Base-by-base conservation (phyloP, 352 stramenopile genomes). In the Plasmopara muralis region DNA sequence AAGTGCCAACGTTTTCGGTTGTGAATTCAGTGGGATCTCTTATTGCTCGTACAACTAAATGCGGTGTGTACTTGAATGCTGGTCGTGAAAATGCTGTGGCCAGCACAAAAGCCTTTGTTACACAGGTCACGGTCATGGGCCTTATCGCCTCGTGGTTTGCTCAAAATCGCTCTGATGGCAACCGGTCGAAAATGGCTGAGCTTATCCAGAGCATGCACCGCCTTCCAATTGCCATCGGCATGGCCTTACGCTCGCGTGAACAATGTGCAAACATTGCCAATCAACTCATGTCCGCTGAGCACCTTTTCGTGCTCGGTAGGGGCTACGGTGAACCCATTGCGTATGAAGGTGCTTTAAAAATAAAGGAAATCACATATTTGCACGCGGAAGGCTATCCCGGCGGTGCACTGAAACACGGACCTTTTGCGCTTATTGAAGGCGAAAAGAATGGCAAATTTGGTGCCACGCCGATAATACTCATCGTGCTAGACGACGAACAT, bases 361-460 rank as follows among this genome's bases (percentile, higher is more conserved):
- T 99, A 51, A 99, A 99, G 74, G 97, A 99, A 78, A 98, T 98
- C 72, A 97, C 91, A 50, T 99, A 99, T 62, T 66, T 99, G 37
- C 96, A 99, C 62, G 97, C 96, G 28, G 96, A 99, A 60, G 96
- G 96, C 28, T 99, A 98, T 74, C 90, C 93, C 50, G 97, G 95
- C 20, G 96, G 95, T 25, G 97, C 96, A 38, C 77, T 99, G 45
- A 99, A 99, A 76, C 97, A 99, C 72, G 97, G 96, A 9, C 96
- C 97, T 4, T 99, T 99, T 55, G 96, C 97, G n/a, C 77, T 99
- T 5, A 98, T 99, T 64, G 97, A 99, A 64, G 76, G 71, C 54
- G 72, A 84, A 38, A 85, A 97, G 47, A 92, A 93, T 39, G 93
- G 89, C 47, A 95, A 96, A 54, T 96, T 96, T 44, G 95, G 95